Evolutionary conservation across 106 monocot genomes (phyloP), one percentile per base, ranked within the genome.

Genomic region (Cymbidium sinense): DNA sequence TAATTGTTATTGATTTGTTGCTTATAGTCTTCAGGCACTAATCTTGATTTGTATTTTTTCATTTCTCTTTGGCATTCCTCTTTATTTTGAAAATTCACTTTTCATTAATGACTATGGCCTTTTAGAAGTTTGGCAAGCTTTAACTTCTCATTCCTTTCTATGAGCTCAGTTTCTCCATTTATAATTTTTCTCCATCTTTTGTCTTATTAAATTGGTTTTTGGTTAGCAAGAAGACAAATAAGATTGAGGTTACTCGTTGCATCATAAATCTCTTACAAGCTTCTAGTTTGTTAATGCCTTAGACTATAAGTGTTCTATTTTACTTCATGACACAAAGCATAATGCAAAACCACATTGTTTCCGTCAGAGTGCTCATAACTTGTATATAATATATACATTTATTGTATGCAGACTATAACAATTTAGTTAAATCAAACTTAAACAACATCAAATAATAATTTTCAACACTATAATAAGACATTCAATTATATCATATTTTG

Each of bases 21-120:
- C 36, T 19, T 43, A 25, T 43, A 43, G 7, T 36, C 34, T 74
- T 43, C 39, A 13, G 74, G 37, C 31, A 74, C 74, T 2, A 18
- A 44, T 37, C 74, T 20, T 37, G 41, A 9, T 39, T 43, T 74
- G 8, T 74, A 74, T 36, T 39, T 74, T 21, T 74, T 36, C 13
- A 54, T 54, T 2, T 54, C 52, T 18, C 15, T 21, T 54, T 54
- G 52, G 15, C 52, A 54, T 74, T 41, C 74, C 39, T 74, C 39
- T 43, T 74, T 17, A 19, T 44, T 20, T 43, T 43, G 39, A 20
- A 74, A 36, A 74, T 25, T 36, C 74, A 74, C 37, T 74, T 74
- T 11, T 18, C 37, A 23, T 36, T 0, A 43, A 37, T 74, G 23
- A 17, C 18, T 41, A 35, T 74, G 23, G 34, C 74, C 74, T 39